phyloP scores from a whole-genome alignment of 805 yeast species.

The Saturnispora serradocipensis region DNA sequence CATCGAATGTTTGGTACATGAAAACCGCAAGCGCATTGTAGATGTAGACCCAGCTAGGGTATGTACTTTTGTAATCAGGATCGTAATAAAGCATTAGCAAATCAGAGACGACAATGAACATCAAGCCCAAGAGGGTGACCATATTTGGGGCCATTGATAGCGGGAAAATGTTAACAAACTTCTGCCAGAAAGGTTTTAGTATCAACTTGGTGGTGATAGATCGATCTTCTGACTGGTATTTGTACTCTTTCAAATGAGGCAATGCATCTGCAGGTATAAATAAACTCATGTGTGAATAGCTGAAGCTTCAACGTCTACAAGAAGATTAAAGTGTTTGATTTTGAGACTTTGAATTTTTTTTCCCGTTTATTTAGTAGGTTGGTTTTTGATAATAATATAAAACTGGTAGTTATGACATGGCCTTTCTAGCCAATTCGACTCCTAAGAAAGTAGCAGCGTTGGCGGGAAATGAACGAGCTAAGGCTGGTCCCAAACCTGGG shows the following conservation, averaged over 20 bases:
- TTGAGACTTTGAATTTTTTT: neutral
- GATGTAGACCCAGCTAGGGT: conserved; percentile 71
- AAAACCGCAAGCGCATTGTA: conserved; percentile 76
- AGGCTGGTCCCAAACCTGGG: conserved; percentile 97
- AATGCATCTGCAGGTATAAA: conserved; percentile 11
- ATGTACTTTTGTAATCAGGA: conserved; percentile 49
- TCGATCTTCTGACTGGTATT: conserved; percentile 69
- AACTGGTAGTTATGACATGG: conserved; percentile 10
- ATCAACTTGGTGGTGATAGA: conserved; percentile 67
- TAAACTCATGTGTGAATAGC: conserved; percentile 7
- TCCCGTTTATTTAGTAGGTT: neutral
- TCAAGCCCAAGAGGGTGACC: conserved; percentile 72
- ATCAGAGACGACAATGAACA: conserved; percentile 59
- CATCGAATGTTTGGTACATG: conserved; percentile 91
- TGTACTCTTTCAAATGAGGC: conserved; percentile 13
- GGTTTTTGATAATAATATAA: neutral
- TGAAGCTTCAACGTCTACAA: neutral
- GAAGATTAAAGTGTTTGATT: neutral
- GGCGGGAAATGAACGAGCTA: conserved; percentile 92
- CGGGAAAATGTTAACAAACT: conserved; percentile 70
- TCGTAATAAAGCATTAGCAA: conserved; percentile 60
- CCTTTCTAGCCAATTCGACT: conserved; percentile 62
- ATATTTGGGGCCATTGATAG: conserved; percentile 87
- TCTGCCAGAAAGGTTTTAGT: conserved; percentile 74
- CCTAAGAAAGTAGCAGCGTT: conserved; percentile 98